Evolutionary conservation across 2,329 filamentous ascomycete species (phyloP).

Genomic region (Beauveria caledonica): DNA sequence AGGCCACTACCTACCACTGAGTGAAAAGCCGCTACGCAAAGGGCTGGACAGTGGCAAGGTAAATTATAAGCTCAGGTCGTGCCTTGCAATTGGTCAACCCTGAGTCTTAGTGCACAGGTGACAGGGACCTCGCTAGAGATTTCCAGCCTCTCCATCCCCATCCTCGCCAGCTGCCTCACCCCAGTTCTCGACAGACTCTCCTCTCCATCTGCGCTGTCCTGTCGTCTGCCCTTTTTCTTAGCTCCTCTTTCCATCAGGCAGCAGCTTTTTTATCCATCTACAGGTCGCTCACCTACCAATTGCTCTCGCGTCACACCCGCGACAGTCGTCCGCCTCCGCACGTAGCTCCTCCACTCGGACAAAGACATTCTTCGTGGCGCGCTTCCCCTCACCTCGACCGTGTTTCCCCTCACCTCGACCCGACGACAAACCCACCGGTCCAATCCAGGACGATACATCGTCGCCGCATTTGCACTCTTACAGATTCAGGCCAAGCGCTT

Average conservation of each 20-base stretch:
- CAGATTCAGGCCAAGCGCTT: too few species aligned
- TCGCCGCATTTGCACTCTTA: too few species aligned
- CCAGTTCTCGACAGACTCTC: background rate
- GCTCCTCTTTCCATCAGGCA: background rate
- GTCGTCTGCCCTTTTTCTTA: background rate
- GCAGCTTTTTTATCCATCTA: too few species aligned
- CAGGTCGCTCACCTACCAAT: background rate
- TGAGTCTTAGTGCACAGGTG: too few species aligned
- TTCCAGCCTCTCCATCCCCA: conserved; percentile 3
- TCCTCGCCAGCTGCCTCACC: background rate
- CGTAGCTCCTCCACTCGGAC: background rate
- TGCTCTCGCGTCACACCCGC: background rate
- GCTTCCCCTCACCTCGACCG: too few species aligned
- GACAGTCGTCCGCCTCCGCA: background rate
- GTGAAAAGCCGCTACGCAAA: too few species aligned
- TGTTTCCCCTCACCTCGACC: too few species aligned
- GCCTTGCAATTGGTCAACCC: too few species aligned
- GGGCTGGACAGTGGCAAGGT: too few species aligned
- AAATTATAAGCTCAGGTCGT: too few species aligned
- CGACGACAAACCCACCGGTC: background rate
- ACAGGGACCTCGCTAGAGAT: background rate
- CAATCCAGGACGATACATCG: background rate
- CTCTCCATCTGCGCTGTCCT: too few species aligned
- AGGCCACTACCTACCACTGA: too few species aligned
- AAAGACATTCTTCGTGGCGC: background rate